These are phyloP conservation scores for Thalassiosira exigua DNA, from an alignment of 352 stramenopile species.

Conservation along the genomic window DNA sequence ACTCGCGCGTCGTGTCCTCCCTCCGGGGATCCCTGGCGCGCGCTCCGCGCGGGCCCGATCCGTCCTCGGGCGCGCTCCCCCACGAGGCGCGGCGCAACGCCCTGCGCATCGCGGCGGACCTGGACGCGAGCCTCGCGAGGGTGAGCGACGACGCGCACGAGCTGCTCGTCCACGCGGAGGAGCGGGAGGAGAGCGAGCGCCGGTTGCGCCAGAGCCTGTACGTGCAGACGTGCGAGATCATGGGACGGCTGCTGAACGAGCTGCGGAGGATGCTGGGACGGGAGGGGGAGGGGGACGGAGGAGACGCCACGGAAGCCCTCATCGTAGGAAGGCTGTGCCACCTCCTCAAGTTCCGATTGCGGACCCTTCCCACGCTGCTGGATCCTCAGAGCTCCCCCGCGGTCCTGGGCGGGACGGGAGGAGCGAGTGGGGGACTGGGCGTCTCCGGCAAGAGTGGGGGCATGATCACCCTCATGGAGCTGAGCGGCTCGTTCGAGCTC, in stretches of 20 bases:
- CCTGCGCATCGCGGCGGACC: constrained; percentile 75
- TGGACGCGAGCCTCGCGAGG: constrained; percentile 71
- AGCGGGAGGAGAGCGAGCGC: constrained; percentile 79
- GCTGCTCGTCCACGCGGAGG: constrained; percentile 82
- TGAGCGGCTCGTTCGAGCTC: constrained; percentile 81
- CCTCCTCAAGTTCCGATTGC: constrained; percentile 84
- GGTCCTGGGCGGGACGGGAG: constrained; percentile 27
- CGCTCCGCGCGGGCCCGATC: no score
- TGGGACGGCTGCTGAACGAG: constrained; percentile 81
- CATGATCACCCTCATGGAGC: constrained; percentile 81
- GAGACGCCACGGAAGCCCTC: constrained; percentile 68
- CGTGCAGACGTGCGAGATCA: constrained; percentile 85
- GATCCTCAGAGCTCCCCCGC: constrained; percentile 76
- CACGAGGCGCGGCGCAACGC: constrained; percentile 84
- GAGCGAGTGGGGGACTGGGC: constrained; percentile 16
- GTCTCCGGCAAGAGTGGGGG: constrained; percentile 41
- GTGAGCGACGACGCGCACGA: constrained; percentile 83
- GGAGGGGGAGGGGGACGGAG: neutral
- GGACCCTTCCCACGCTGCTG: constrained; percentile 72
- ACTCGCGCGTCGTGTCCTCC: constrained; percentile 71
- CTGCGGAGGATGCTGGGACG: constrained; percentile 73
- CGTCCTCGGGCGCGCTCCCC: constrained; percentile 64
- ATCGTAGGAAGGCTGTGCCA: constrained; percentile 82
- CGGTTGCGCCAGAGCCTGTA: constrained; percentile 79
- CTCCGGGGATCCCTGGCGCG: constrained; percentile 71